phyloP scores from a whole-genome alignment of 805 yeast species.

The Lachancea nothofagi region DNA sequence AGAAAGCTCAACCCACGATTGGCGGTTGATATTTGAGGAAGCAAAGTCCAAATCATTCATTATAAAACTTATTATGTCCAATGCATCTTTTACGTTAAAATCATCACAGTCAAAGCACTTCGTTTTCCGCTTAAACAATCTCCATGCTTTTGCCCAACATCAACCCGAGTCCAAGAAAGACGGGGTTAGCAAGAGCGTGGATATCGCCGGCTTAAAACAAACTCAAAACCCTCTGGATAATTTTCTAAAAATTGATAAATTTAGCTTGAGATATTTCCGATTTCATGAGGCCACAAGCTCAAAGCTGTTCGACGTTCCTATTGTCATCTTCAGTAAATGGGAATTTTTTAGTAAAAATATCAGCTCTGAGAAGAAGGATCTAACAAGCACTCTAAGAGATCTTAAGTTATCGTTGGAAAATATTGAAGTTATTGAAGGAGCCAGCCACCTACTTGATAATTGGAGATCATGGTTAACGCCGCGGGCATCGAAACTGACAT shows the following conservation, averaged over 20 bases:
- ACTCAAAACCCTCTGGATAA: slow-evolving; percentile 10
- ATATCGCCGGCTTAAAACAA: not conserved
- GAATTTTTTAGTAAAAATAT: slow-evolving; percentile 18
- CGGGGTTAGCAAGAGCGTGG: not conserved
- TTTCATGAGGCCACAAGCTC: not conserved
- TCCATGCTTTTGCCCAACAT: slow-evolving; percentile 4
- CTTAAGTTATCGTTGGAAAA: slow-evolving; percentile 22
- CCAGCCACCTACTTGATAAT: not conserved
- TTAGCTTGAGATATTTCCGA: slow-evolving; percentile 1
- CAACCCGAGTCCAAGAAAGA: not conserved
- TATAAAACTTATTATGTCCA: slow-evolving; percentile 23
- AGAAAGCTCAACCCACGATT: not conserved
- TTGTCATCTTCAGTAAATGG: slow-evolving; percentile 27
- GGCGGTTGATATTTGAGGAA: not conserved
- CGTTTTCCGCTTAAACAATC: slow-evolving; percentile 4
- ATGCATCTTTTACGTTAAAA: slow-evolving; percentile 23
- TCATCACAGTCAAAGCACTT: slow-evolving; percentile 13
- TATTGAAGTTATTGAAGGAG: slow-evolving; percentile 18
- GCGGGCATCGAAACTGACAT: not conserved
- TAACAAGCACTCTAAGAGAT: slow-evolving; percentile 22
- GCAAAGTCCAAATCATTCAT: slow-evolving; percentile 17
- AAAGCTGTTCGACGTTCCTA: slow-evolving; percentile 15
- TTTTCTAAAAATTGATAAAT: slow-evolving; percentile 10
- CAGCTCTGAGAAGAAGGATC: not conserved
- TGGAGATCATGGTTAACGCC: not conserved